These are phyloP conservation scores for Salix viminalis DNA, from an alignment of 345 rosid genomes.

Conservation along the genomic window DNA sequence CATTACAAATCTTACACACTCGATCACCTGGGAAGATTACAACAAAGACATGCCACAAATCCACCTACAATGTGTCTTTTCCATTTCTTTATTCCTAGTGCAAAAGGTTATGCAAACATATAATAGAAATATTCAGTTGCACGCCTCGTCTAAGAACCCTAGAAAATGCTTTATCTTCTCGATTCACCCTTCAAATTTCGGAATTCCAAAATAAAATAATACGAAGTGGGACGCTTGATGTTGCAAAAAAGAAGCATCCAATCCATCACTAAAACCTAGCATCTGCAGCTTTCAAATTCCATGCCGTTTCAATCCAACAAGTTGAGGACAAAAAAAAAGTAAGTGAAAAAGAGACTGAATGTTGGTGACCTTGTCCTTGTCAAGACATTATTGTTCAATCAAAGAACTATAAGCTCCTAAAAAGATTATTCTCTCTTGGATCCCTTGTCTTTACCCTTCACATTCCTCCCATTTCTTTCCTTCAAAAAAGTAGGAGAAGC, in stretches of 20 bases:
- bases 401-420: conserved; percentile 32
- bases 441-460: conserved; percentile 34
- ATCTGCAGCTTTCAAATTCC: conserved; percentile 15
- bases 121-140: neutral
- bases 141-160: neutral
- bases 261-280: neutral
- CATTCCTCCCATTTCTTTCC: conserved; percentile 9
- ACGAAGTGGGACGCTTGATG: neutral
- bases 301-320: conserved; percentile 66
- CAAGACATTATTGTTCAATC: conserved; percentile 44
- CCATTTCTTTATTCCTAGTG: neutral
- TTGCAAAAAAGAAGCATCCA: neutral
- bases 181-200: neutral
- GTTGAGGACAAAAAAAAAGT: conserved; percentile 45
- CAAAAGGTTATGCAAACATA: neutral
- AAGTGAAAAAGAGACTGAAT: conserved; percentile 24
- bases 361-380: conserved; percentile 46
- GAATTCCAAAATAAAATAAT: neutral
- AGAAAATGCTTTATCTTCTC: neutral
- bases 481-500: neutral
- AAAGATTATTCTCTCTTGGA: conserved; percentile 39
- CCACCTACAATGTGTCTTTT: neutral
- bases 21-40: neutral
- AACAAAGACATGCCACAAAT: neutral
- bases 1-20: too few species aligned